Evolutionary conservation across 192 early-diverging fungal genomes (phyloP).

Genomic region (Backusella sp.): DNA sequence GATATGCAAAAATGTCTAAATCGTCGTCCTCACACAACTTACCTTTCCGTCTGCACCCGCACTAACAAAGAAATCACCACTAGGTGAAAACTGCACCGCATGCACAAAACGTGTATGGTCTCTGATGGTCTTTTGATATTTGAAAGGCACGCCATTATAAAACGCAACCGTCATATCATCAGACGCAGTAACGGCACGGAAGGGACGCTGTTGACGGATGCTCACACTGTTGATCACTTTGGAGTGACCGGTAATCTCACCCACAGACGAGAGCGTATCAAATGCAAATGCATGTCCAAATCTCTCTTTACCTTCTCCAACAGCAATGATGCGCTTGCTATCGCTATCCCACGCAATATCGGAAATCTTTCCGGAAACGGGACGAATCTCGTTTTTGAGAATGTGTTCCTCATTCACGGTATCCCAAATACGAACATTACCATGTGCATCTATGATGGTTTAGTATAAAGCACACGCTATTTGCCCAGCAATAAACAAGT

Average conservation of each 20-base stretch:
- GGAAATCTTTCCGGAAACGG: slow-evolving; percentile 74
- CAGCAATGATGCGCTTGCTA: slow-evolving; percentile 94
- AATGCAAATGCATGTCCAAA: slow-evolving; percentile 90
- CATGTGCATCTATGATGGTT: slow-evolving; percentile 56
- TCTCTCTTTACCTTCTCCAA: slow-evolving; percentile 92
- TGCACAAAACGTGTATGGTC: slow-evolving; percentile 93
- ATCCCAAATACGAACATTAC: slow-evolving; percentile 96
- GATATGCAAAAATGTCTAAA: background rate
- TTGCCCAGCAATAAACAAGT: background rate
- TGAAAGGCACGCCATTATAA: slow-evolving; percentile 92
- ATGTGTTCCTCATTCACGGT: slow-evolving; percentile 75
- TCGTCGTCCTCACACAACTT: background rate
- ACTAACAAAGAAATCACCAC: slow-evolving; percentile 79
- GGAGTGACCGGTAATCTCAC: slow-evolving; percentile 89
- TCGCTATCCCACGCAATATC: slow-evolving; percentile 96
- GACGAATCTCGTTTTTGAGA: slow-evolving; percentile 79
- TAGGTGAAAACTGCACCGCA: slow-evolving; percentile 80
- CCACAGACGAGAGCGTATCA: slow-evolving; percentile 86
- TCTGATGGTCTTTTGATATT: slow-evolving; percentile 64
- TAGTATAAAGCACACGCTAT: background rate
- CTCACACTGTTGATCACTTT: slow-evolving; percentile 85
- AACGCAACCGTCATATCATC: slow-evolving; percentile 91
- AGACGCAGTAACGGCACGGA: slow-evolving; percentile 88
- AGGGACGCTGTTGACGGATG: slow-evolving; percentile 87
- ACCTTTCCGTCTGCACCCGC: slow-evolving; percentile 86